Percentiles rank a stretch among this genome's conserved stretches.
Evolutionary conservation across 306 rosid genomes (phyloP).

Genomic region (Senna siamea): DNA sequence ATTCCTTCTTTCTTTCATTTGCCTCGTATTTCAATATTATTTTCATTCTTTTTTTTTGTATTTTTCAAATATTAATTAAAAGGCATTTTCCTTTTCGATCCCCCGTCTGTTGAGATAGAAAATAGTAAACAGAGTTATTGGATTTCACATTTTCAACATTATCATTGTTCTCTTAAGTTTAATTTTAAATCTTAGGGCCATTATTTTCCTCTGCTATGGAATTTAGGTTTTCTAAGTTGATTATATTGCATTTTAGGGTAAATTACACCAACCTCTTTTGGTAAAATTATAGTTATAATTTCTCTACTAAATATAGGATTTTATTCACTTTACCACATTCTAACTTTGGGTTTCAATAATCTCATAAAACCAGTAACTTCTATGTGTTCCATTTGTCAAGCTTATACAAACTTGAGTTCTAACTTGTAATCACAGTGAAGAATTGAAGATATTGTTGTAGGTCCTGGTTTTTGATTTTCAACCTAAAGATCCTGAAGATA

Average conservation of each 20-base stretch:
- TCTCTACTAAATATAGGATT: not conserved
- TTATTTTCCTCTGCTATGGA: not conserved
- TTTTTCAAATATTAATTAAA: not conserved
- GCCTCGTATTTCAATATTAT: not conserved
- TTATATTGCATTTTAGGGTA: not conserved
- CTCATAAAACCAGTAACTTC: not conserved
- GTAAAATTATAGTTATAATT: no score
- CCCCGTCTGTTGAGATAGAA: no score
- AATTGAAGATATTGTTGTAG: conserved; percentile 44
- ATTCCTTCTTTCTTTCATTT: not conserved
- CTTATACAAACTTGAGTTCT: conserved; percentile 29
- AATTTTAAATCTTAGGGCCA: not conserved
- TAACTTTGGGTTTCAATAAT: not conserved
- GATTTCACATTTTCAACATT: no score
- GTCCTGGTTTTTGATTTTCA: conserved; percentile 89
- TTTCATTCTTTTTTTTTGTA: no score
- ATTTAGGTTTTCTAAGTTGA: not conserved
- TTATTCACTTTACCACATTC: not conserved
- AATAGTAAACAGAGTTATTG: no score
- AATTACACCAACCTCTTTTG: no score
- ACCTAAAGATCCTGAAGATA: conserved; percentile 89
- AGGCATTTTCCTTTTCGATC: not conserved
- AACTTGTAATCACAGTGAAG: no score
- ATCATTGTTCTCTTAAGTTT: no score
- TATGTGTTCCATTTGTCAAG: not conserved